Percentiles rank a stretch among this genome's conserved stretches.
phyloP scores from a whole-genome alignment of 1,284 basidiomycete genomes.

The Exsudoporus floridanus region DNA sequence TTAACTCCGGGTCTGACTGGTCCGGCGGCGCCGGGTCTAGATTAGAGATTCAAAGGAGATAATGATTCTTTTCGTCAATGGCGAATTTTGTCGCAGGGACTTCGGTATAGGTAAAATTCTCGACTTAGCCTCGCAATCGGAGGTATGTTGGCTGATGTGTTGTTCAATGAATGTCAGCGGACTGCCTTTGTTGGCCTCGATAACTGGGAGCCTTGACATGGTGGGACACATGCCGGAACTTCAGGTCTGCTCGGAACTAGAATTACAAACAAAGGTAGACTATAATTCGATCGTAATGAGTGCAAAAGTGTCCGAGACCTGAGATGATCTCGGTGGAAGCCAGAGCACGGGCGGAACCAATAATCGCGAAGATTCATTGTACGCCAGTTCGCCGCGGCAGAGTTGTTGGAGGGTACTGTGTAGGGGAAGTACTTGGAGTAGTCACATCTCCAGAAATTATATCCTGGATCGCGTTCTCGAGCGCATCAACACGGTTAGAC shows the following conservation, averaged over 20 bases:
- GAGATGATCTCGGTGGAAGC: constrained; percentile 14
- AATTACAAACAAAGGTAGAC: constrained; percentile 16
- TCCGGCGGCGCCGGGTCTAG: constrained; percentile 37
- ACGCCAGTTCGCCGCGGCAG: constrained; percentile 40
- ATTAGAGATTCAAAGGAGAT: constrained; percentile 29
- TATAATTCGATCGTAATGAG: constrained; percentile 21
- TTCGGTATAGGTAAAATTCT: constrained; percentile 7
- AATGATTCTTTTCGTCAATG: constrained; percentile 11
- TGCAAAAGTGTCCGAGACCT: constrained; percentile 11
- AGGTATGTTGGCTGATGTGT: background rate
- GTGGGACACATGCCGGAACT: background rate
- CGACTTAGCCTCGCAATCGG: constrained; percentile 11
- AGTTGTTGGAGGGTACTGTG: constrained; percentile 34
- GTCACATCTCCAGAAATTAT: constrained; percentile 71
- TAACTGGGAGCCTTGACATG: background rate
- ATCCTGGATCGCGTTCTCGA: constrained; percentile 80
- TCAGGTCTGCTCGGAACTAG: background rate
- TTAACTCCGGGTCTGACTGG: constrained; percentile 41
- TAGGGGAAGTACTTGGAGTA: constrained; percentile 48
- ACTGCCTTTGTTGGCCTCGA: background rate
- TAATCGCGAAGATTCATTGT: constrained; percentile 15
- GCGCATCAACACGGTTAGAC: constrained; percentile 78
- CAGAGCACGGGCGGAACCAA: constrained; percentile 14
- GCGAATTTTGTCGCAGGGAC: constrained; percentile 3
- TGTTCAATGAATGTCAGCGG: background rate